Evolutionary conservation across 306 rosid species (phyloP).

Genomic region (Cucurbita maxima): DNA sequence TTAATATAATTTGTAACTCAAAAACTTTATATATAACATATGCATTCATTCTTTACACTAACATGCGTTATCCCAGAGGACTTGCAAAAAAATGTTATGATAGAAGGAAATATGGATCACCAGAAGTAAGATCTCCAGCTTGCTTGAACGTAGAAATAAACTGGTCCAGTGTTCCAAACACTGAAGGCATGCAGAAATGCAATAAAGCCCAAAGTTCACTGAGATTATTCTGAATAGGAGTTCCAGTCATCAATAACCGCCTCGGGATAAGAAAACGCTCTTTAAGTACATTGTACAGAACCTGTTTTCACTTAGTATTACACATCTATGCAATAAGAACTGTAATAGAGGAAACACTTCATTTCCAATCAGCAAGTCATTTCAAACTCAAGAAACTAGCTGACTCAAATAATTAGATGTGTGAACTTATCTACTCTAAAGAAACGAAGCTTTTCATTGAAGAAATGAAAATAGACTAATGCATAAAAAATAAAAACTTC

Average conservation of each 20-base stretch:
- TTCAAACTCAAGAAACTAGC: neutral
- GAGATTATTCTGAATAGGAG: slow-evolving; percentile 86
- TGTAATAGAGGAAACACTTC: neutral
- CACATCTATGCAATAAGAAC: slow-evolving; percentile 1
- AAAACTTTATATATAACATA: neutral
- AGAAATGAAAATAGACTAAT: no score
- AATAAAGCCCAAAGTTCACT: slow-evolving; percentile 86
- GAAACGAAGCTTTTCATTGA: neutral
- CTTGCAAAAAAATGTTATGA: neutral
- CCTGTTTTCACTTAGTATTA: slow-evolving; percentile 35
- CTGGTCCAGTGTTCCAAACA: slow-evolving; percentile 61
- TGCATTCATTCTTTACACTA: neutral
- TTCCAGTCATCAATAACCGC: slow-evolving; percentile 86
- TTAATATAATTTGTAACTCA: neutral
- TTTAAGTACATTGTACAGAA: slow-evolving; percentile 60
- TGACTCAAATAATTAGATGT: neutral
- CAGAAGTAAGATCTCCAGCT: slow-evolving; percentile 48
- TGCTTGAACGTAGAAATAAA: slow-evolving; percentile 71
- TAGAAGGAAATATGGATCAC: slow-evolving; percentile 18
- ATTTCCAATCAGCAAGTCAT: neutral
- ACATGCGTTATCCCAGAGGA: neutral
- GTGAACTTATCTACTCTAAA: neutral
- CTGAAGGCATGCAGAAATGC: slow-evolving; percentile 85
- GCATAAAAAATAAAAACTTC: no score
- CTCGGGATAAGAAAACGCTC: slow-evolving; percentile 73